Percentiles rank a stretch among this genome's conserved stretches.
phyloP scores from a whole-genome alignment of 768 basidiomycete genomes.

The Mycena polygramma region DNA sequence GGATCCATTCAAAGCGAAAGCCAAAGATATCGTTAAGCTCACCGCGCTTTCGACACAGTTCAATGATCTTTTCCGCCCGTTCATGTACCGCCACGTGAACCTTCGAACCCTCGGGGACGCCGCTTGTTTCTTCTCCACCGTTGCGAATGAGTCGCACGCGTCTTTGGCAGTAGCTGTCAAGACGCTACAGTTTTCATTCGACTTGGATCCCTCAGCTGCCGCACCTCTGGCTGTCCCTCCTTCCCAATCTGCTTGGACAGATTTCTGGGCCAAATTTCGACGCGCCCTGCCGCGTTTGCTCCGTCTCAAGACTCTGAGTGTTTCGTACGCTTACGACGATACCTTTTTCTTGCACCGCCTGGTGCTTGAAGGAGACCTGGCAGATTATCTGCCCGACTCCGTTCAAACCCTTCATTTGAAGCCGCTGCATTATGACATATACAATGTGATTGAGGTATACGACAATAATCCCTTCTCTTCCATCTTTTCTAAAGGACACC shows the following conservation, averaged over 20 bases:
- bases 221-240: not conserved
- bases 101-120: not conserved
- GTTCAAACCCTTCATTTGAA: not conserved
- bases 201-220: not conserved
- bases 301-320: not conserved
- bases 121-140: not conserved
- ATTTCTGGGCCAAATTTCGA: not conserved
- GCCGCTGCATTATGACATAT: not conserved
- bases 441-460: not conserved
- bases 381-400: not conserved
- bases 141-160: too few species aligned
- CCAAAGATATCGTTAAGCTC: too few species aligned
- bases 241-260: too few species aligned
- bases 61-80: not conserved
- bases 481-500: not conserved
- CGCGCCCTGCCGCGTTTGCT: not conserved
- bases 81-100: not conserved
- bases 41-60: too few species aligned
- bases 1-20: too few species aligned
- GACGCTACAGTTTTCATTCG: not conserved
- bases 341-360: not conserved
- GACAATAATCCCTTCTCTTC: not conserved
- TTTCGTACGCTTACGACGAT: not conserved
- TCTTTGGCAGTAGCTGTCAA: not conserved
- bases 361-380: not conserved